Conservation (phyloP, 1,139 yeast species). For the Saccharomyces uvarum region DNA sequence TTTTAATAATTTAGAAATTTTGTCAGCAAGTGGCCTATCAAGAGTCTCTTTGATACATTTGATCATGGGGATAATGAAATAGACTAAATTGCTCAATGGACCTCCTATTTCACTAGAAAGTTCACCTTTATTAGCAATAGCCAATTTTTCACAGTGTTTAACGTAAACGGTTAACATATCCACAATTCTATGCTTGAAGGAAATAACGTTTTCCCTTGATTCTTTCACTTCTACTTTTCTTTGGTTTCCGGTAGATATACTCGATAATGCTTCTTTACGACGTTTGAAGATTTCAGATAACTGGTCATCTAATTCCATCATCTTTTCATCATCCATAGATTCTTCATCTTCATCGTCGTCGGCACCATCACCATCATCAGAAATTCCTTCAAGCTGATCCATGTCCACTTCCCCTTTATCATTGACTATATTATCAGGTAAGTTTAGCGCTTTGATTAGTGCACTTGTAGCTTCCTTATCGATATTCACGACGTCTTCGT, state of each 20-base stretch:
- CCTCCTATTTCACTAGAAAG: not conserved
- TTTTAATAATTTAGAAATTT: conserved; percentile 67
- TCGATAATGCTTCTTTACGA: conserved; percentile 54
- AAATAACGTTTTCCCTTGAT: conserved; percentile 72
- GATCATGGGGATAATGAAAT: conserved; percentile 53
- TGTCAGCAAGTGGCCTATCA: conserved; percentile 62
- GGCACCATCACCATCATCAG: conserved; percentile 48
- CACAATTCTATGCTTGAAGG: conserved; percentile 69
- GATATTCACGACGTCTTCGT: conserved; percentile 51
- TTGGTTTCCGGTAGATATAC: conserved; percentile 51
- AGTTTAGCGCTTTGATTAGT: conserved; percentile 69
- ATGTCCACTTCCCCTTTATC: conserved; percentile 47
- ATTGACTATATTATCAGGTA: conserved; percentile 43
- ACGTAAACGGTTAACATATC: conserved; percentile 65
- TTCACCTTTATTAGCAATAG: conserved; percentile 5
- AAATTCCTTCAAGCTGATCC: conserved; percentile 40
- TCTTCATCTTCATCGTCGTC: conserved; percentile 49
- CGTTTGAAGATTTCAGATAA: conserved; percentile 78
- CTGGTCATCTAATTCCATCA: conserved; percentile 90
- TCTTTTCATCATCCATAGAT: conserved; percentile 93
- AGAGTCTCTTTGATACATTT: conserved; percentile 56
- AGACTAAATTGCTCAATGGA: conserved; percentile 28
- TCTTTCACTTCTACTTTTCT: conserved; percentile 62
- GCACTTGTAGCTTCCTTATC: conserved; percentile 57
- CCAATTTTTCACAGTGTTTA: conserved; percentile 31